phyloP scores from a whole-genome alignment of 202 grass and related monocot species.

The Saccharum hybrid region DNA sequence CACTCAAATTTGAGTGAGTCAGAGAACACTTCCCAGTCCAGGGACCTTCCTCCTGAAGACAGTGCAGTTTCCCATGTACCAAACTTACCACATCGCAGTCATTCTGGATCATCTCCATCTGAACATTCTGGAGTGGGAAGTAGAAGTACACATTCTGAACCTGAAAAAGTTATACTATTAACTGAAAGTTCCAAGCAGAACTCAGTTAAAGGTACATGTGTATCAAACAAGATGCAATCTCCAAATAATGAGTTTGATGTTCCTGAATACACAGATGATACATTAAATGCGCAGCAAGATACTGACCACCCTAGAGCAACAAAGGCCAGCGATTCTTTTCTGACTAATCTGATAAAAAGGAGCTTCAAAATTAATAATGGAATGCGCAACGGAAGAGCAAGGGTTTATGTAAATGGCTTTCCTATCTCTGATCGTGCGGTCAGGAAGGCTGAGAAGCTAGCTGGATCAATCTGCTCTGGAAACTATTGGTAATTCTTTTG shows the following conservation, averaged over 20 bases:
- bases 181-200: slow-evolving; percentile 77
- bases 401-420: slow-evolving; percentile 82
- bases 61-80: slow-evolving; percentile 55
- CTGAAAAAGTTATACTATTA: slow-evolving; percentile 73
- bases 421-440: slow-evolving; percentile 63
- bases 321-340: slow-evolving; percentile 70
- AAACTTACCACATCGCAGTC: slow-evolving; percentile 62
- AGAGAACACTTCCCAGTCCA: slow-evolving; percentile 44
- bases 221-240: slow-evolving; percentile 68
- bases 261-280: slow-evolving; percentile 54
- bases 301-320: slow-evolving; percentile 39
- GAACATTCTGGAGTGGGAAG: slow-evolving; percentile 77
- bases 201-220: slow-evolving; percentile 70
- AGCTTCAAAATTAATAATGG: slow-evolving; percentile 71
- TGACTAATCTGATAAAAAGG: slow-evolving; percentile 86
- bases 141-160: slow-evolving; percentile 71
- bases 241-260: slow-evolving; percentile 59
- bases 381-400: slow-evolving; percentile 51
- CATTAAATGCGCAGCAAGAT: slow-evolving; percentile 47
- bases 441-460: slow-evolving; percentile 86
- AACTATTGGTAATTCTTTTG: slow-evolving; percentile 80
- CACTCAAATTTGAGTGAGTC: slow-evolving; percentile 55
- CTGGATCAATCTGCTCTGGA: slow-evolving; percentile 77
- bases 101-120: slow-evolving; percentile 57
- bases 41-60: slow-evolving; percentile 53